These are phyloP conservation scores for Yarrowia yakushimensis DNA, from an alignment of 805 yeast species.

Conservation along the genomic window DNA sequence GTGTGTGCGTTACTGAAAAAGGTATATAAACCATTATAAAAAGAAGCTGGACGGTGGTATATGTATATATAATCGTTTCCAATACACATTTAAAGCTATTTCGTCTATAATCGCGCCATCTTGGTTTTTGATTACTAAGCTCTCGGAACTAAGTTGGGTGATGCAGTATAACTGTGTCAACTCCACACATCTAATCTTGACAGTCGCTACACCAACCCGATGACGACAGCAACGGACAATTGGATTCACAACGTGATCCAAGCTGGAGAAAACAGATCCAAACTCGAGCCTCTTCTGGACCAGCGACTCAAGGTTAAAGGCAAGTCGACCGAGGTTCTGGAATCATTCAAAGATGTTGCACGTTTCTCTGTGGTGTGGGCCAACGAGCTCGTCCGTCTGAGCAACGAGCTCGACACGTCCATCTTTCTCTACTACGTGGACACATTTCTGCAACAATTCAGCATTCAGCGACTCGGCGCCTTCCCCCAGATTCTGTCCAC, in stretches of 20 bases:
- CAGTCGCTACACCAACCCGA: not conserved
- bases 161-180: not conserved
- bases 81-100: too few species aligned
- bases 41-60: too few species aligned
- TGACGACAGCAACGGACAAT: not conserved
- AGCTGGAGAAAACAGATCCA: not conserved
- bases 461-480: not conserved
- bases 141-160: not conserved
- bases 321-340: not conserved
- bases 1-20: too few species aligned
- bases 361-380: conserved; percentile 12
- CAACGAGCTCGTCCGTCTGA: conserved; percentile 2
- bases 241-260: not conserved
- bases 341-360: conserved; percentile 6
- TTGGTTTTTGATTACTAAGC: not conserved
- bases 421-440: conserved; percentile 7
- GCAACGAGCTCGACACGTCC: not conserved
- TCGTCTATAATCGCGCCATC: too few species aligned
- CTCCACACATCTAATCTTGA: not conserved
- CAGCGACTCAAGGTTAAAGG: conserved; percentile 4
- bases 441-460: not conserved
- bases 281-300: not conserved
- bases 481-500: not conserved
- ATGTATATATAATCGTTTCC: too few species aligned
- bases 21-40: too few species aligned